Evolutionary conservation across 83 land plant genomes (phyloP), one percentile per base, ranked within the genome.

Genomic region (Picea abies): DNA sequence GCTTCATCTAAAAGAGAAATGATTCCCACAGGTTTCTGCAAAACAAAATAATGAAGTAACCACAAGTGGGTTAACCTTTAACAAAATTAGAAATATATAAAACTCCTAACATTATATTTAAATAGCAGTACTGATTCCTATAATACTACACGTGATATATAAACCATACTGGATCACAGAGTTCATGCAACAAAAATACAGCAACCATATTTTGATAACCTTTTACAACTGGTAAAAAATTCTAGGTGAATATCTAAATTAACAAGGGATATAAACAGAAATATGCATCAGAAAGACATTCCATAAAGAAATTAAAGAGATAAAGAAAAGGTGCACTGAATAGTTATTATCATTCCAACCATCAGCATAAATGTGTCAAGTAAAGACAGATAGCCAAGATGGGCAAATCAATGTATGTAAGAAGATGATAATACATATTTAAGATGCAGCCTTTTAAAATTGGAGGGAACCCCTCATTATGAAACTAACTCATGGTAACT

Each of bases 1-100:
- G 99, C 98, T 89, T 96, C 99, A 88, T 97, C 97, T 82, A 97
- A 84, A 41, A 97, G 91, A 76, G 98, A 90, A 72, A 97, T 93
- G 39, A 97, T 90, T 63, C 99, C 99, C 79, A 93, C 86, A 20
- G 99, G 98, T 89, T 91, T 95, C 99, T 97, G 98, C 86, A 90
- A 70, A 47, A 47, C 52, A 47, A 47, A 47, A 47, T 47, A 7
- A 47, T 47, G 7, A 70, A 70, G 44, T 72, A 23, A 0, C 32
- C 76, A 41, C 41, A 4, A 72, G n/a, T 20, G 44, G 41, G 20
- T 22, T 8, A 71, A 20, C 14, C 22, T 35, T 41, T 41, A 72
- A 69, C 44, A 69, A 69, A 8, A 72, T 72, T 19, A 71, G 20
- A 16, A 71, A 71, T 19, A 39, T 8, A 41, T n/a, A 47, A 47